Base-by-base conservation (phyloP, 352 stramenopile genomes). In the Phytophthora litchii region DNA sequence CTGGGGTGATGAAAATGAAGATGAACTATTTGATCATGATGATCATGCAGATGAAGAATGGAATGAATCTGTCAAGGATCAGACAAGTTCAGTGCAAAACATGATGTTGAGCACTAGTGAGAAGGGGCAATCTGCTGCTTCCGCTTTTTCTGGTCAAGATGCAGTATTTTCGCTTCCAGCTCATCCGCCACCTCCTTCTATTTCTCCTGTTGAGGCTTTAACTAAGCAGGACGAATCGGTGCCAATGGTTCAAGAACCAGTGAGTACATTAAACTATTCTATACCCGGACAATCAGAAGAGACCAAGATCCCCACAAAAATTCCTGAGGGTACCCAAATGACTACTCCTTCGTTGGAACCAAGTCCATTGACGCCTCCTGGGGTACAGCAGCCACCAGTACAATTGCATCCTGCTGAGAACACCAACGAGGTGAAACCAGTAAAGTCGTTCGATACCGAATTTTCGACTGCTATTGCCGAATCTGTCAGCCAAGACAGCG, bases 21-120 rank as follows among this genome's bases (percentile, higher is more conserved):
- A 80, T 13, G 74, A 60, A 10, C 64, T 92, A 10, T 90, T 89
- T 43, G 71, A 83, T 59, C 67, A 89, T 23, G 78, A 89, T 16
- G 77, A 83, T 34, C 43, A 88, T 52, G 66, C 63, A 29, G 46
- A 73, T 17, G 75, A 83, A 32, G 55, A 76, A 1, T 73, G 70
- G 57, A 48, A 79, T 36, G 64, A 75, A 27, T 66, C 70, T 35
- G 54, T 69, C 9, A 67, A 67, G 34, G 54, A 41, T 21, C 44
- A 67, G 17, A 31, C 53, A 23, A 44, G 21, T 2, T 37, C 43
- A 8, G 21, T 51, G 17, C 40, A 67, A 10, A 62, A 53, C 14
- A 12, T 72, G 20, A 27, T 56, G 9, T 21, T 69, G 17, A 53
- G 74, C 13, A 68, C 76, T 11, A 47, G 32, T 48, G 56, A 52